phyloP scores from a whole-genome alignment of 345 rosid species.

The Eucalyptus regnans region DNA sequence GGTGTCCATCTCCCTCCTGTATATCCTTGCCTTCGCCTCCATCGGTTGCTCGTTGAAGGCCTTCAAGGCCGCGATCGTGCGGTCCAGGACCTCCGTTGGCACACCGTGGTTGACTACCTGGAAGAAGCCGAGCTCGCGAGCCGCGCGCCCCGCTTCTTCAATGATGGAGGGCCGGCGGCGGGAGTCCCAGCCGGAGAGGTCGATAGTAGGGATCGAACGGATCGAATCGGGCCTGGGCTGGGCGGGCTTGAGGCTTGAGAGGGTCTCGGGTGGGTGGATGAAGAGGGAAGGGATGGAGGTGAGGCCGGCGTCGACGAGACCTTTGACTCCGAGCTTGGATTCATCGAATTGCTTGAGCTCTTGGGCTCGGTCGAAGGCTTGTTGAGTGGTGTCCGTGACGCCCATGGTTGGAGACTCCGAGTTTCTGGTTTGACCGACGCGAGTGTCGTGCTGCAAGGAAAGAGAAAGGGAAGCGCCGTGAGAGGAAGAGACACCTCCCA shows the following conservation, averaged over 20 bases:
- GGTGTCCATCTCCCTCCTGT: background rate
- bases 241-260: too few relatives aligned
- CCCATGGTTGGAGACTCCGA: too few relatives aligned
- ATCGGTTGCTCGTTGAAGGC: constrained; percentile 11
- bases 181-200: constrained; percentile 23
- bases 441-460: too few relatives aligned
- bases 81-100: constrained; percentile 18
- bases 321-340: too few relatives aligned
- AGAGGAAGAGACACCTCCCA: background rate
- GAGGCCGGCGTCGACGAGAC: too few relatives aligned
- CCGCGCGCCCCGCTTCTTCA: constrained; percentile 11
- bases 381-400: too few relatives aligned
- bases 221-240: too few relatives aligned
- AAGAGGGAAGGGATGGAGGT: too few relatives aligned
- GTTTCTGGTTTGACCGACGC: too few relatives aligned
- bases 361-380: too few relatives aligned
- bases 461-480: background rate
- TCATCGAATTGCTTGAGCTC: too few relatives aligned
- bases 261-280: too few relatives aligned
- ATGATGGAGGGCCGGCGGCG: constrained; percentile 7
- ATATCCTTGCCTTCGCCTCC: constrained; percentile 19
- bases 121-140: constrained; percentile 23
- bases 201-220: constrained; percentile 22
- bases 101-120: constrained; percentile 45
- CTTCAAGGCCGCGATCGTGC: constrained; percentile 6